Evolutionary conservation across 1,284 basidiomycete species (phyloP).

Genomic region (Acaromyces ingoldii): DNA sequence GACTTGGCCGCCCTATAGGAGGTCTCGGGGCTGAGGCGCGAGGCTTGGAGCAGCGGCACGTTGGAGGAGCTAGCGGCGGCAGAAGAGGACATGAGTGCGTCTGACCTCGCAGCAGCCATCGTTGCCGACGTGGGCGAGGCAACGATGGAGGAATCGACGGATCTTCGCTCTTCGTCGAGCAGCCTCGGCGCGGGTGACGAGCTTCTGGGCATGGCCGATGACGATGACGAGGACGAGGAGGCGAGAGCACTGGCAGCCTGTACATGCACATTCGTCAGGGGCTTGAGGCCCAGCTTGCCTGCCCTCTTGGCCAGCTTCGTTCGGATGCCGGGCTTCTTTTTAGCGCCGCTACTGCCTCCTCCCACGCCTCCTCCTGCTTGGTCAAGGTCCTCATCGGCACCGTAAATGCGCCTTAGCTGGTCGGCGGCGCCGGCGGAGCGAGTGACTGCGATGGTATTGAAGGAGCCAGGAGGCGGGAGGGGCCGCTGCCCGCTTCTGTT

Average conservation of each 20-base stretch:
- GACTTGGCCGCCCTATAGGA: background rate
- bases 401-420: too few species aligned
- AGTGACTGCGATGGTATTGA: background rate
- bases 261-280: slow-evolving; percentile 14
- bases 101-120: too few species aligned
- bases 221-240: slow-evolving; percentile 3
- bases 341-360: slow-evolving; percentile 11
- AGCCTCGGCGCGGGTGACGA: too few species aligned
- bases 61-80: background rate
- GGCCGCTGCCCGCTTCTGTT: slow-evolving; percentile 5
- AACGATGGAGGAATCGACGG: slow-evolving; percentile 1
- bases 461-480: slow-evolving; percentile 1
- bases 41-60: background rate
- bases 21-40: slow-evolving; percentile 13
- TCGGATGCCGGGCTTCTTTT: slow-evolving; percentile 19
- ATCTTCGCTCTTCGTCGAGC: too few species aligned
- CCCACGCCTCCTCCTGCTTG: slow-evolving; percentile 1
- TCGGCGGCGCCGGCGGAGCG: background rate
- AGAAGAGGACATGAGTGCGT: slow-evolving; percentile 3
- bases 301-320: slow-evolving; percentile 36
- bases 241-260: background rate
- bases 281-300: slow-evolving; percentile 30
- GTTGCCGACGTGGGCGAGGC: slow-evolving; percentile 15
- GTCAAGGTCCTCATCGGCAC: background rate
- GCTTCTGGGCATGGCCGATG: too few species aligned